Base-by-base conservation (phyloP, 257 asterid species). In the Solanum dulcamara region DNA sequence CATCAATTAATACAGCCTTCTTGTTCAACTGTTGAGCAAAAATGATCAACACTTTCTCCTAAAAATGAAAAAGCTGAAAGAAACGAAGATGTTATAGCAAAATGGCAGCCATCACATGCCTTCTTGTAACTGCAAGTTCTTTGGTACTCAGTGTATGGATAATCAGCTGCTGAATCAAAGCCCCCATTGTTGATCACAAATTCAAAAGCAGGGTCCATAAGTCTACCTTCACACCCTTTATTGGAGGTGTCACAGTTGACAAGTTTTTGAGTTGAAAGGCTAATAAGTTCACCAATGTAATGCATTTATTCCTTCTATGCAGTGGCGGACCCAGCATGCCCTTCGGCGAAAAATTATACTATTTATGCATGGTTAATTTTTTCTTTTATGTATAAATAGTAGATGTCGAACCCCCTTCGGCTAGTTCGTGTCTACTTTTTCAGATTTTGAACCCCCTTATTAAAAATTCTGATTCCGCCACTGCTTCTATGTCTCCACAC, bases 181-280 rank as follows among this genome's bases (percentile, higher is more conserved):
- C 92, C 92, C 7, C 86, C 82, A 66, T 87, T 88, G 75, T 46
- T 32, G 46, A 88, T 66, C 71, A 87, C 88, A 87, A 87, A 90
- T 38, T 87, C 84, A 70, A 88, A 88, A 35, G 90, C 89, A 84
- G 44, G 37, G 77, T 85, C 85, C 89, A 88, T 90, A 37, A 7
- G 57, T 74, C 92, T 91, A 44, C 91, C 90, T 4, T 88, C 72
- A 80, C 91, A 88, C 1, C 89, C 90, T n/a, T 88, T 48, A 81
- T 82, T 85, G 37, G 89, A 24, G 3, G 57, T 1, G 50, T 86
- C 88, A 80, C 90, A 87, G 33, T 84, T 83, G 59, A 88, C 81
- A 10, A 87, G 88, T 48, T 88, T 85, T 75, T 84, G 89, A 35
- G 79, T 62, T 81, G 91, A 86, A 26, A 88, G 81, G 81, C 88